Evolutionary conservation across 2,329 filamentous ascomycete species (phyloP).

Genomic region (Metarhizium humberi): DNA sequence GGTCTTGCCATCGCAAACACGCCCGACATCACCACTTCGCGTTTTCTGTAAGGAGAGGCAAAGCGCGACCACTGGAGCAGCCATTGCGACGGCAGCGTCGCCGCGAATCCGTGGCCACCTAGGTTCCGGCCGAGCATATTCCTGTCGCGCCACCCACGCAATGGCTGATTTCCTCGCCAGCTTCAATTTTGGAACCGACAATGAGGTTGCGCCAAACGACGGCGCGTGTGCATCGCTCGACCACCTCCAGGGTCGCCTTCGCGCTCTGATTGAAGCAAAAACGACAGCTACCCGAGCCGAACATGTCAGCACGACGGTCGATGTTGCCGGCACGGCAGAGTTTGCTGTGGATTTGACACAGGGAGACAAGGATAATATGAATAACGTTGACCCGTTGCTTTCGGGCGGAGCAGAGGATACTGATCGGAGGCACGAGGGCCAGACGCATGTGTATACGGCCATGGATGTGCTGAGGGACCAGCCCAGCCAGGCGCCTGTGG

Average conservation of each 20-base stretch:
- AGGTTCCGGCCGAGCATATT: neutral
- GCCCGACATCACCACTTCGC: too few species aligned
- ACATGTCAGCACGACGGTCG: constrained; percentile 36
- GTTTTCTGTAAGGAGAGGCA: too few species aligned
- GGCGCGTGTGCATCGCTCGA: constrained; percentile 25
- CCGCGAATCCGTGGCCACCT: too few species aligned
- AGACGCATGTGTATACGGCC: constrained; percentile 30
- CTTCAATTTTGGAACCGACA: constrained; percentile 20
- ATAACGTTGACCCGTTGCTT: constrained; percentile 25
- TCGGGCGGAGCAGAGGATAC: constrained; percentile 15
- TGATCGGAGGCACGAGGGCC: constrained; percentile 10
- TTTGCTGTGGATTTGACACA: constrained; percentile 32
- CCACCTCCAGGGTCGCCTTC: constrained; percentile 38
- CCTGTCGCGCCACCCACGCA: neutral
- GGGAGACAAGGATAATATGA: constrained; percentile 23
- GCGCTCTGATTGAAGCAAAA: constrained; percentile 29
- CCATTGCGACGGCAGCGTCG: neutral
- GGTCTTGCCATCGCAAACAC: too few species aligned
- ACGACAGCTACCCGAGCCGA: constrained; percentile 38
- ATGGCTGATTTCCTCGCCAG: constrained; percentile 31
- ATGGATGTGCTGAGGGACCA: constrained; percentile 40
- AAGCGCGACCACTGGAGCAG: neutral
- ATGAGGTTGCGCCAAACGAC: constrained; percentile 13
- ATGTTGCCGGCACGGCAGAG: constrained; percentile 33
- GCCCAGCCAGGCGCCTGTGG: constrained; percentile 34